Conservation (phyloP, 768 basidiomycete genomes). For the Suillus paluster region DNA sequence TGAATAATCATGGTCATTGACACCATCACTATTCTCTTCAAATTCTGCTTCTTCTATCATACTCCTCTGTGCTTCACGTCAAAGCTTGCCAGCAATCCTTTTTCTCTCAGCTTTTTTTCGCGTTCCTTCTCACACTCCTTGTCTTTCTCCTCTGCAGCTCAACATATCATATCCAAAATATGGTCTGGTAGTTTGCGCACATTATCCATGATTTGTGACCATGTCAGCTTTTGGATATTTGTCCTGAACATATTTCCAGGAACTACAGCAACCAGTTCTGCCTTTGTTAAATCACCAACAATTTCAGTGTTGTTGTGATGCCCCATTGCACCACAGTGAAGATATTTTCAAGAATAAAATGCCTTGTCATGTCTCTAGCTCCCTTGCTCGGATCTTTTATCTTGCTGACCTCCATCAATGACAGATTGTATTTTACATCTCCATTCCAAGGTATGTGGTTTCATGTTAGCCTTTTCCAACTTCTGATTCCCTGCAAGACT, state of each 20-base stretch:
- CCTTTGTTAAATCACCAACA: neutral
- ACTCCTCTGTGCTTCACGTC: neutral
- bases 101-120: neutral
- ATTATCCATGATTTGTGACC: neutral
- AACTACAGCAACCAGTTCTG: neutral
- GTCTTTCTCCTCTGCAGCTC: neutral
- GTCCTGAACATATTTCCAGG: neutral
- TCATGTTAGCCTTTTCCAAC: no score
- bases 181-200: neutral
- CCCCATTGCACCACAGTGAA: no score
- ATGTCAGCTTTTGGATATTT: neutral
- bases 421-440: no score
- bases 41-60: neutral
- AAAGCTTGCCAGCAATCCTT: neutral
- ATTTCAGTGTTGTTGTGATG: neutral
- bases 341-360: no score
- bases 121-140: neutral
- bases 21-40: no score
- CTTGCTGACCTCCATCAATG: no score
- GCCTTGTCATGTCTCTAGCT: no score
- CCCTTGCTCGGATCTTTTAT: no score
- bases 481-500: no score
- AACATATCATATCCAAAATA: neutral
- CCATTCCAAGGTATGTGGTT: no score
- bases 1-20: neutral